phyloP scores from a whole-genome alignment of 768 basidiomycete genomes.

The Hygrophorus russula region DNA sequence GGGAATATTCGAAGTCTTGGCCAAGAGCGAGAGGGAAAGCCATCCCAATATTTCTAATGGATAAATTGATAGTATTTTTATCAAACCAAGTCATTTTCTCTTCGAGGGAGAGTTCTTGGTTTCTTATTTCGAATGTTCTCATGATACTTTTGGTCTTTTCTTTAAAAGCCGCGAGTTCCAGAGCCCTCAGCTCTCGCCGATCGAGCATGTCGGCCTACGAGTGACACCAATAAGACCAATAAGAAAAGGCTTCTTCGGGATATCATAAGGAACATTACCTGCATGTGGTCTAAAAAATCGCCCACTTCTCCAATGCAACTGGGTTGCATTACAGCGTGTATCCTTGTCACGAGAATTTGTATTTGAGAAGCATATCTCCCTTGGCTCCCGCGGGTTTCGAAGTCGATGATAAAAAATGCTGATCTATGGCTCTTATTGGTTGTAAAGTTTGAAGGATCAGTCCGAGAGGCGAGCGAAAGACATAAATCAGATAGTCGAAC shows the following conservation, averaged over 20 bases:
- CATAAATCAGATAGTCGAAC: constrained; percentile 64
- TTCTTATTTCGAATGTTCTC: constrained; percentile 58
- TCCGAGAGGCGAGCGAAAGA: constrained; percentile 69
- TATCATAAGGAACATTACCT: constrained; percentile 31
- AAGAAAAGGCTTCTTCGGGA: constrained; percentile 1
- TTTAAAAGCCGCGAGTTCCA: constrained; percentile 75
- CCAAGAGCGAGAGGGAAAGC: constrained; percentile 77
- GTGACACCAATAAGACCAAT: neutral
- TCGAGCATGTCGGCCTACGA: constrained; percentile 60
- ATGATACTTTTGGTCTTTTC: constrained; percentile 68
- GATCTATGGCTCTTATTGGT: constrained; percentile 55
- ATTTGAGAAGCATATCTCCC: constrained; percentile 19
- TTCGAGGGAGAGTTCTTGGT: constrained; percentile 26
- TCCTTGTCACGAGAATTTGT: constrained; percentile 52
- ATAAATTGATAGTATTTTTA: constrained; percentile 40
- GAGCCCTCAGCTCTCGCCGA: constrained; percentile 63
- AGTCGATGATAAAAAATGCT: constrained; percentile 79
- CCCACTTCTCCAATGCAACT: constrained; percentile 86
- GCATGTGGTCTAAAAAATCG: constrained; percentile 79
- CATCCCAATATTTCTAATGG: constrained; percentile 65
- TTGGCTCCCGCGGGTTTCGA: constrained; percentile 31
- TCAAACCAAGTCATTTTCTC: constrained; percentile 42
- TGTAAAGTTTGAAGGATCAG: constrained; percentile 22
- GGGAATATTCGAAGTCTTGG: constrained; percentile 41
- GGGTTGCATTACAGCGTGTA: constrained; percentile 91